Evolutionary conservation across 495 filamentous ascomycete species (phyloP), one percentile per base, ranked within the genome.

Genomic region (Penicillium steckii): DNA sequence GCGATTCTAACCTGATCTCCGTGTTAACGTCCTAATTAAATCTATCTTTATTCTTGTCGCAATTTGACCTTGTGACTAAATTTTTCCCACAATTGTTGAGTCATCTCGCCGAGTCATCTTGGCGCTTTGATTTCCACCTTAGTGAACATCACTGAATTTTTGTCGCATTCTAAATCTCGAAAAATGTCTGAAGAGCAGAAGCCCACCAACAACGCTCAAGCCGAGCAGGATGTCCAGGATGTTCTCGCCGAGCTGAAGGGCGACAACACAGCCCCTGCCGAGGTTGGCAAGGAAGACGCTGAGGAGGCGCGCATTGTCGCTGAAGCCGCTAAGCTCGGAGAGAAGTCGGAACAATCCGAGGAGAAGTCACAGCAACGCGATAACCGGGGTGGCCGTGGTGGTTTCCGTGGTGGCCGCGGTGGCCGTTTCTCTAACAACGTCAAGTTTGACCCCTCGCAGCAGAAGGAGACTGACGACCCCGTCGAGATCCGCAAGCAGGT

Each of bases 401-500:
- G 62, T 35, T 2, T 10, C 32, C 32, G 32, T 35, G 32, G 33
- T 37, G 13, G 21, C 18, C 61, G 53, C 48, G 46, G 57, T 23
- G 53, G 55, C 30, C 57, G 61, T 37, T 54, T 58, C 49, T 13
- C 32, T 33, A 72, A 78, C 56, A 80, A 82, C 58, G 70, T 65
- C 60, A 89, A 86, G 66, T 89, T 83, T 52, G 85, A 93, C 60
- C 78, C 85, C 21, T 78, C 78, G 25, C 64, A 71, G 15, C 79
- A 81, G 50, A 72, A 82, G 37, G 81, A 84, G 55, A 85, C 83
- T 17, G 80, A 85, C 45, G 88, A 96, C 62, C 86, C 87, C 3
- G 78, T 78, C 24, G 78, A 86, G 64, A 94, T 96, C 57, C 85
- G 89, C 50, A 86, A 86, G 56, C 90, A 95, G 76, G 88, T 89